phyloP scores from a whole-genome alignment of 2,329 filamentous ascomycete genomes.

The Cladosporium cucumerinum region DNA sequence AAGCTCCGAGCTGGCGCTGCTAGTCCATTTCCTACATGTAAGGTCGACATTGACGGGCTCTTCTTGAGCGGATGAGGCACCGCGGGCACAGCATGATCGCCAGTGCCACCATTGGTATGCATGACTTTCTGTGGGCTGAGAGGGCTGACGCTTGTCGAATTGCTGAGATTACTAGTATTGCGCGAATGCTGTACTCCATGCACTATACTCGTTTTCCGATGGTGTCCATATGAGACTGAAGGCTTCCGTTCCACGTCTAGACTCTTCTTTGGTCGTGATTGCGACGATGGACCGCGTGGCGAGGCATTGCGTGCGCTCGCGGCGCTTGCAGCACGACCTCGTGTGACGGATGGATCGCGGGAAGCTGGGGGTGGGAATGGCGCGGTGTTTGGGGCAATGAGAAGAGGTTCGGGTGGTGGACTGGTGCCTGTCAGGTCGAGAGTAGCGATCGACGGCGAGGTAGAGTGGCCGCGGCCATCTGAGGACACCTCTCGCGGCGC shows the following conservation, averaged over 20 bases:
- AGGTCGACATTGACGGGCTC: constrained; percentile 33
- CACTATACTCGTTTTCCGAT: constrained; percentile 94
- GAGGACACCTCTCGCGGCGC: constrained; percentile 15
- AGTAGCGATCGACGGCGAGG: constrained; percentile 10
- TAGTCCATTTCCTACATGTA: constrained; percentile 26
- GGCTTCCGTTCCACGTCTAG: constrained; percentile 47
- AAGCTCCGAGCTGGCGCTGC: constrained; percentile 27
- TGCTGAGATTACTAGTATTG: constrained; percentile 81
- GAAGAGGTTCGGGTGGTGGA: constrained; percentile 33
- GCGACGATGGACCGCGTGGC: constrained; percentile 42
- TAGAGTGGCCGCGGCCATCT: constrained; percentile 15
- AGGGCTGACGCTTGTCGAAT: constrained; percentile 72
- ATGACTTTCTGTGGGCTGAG: constrained; percentile 61
- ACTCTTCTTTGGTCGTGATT: constrained; percentile 38
- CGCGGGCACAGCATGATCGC: constrained; percentile 6
- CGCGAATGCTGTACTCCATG: constrained; percentile 90
- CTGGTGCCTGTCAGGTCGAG: constrained; percentile 22
- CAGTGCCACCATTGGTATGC: constrained; percentile 20
- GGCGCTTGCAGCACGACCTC: constrained; percentile 45
- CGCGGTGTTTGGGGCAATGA: constrained; percentile 30
- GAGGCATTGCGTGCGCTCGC: constrained; percentile 42
- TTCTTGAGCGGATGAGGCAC: constrained; percentile 25
- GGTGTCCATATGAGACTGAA: constrained; percentile 70
- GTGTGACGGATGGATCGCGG: constrained; percentile 44
- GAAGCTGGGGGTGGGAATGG: constrained; percentile 20